A percentile compares a stretch with the other conserved stretches of the same genome.
These are phyloP conservation scores for Casaregolazyma lundiana DNA, from an alignment of 1,139 yeast species.

Conservation along the genomic window DNA sequence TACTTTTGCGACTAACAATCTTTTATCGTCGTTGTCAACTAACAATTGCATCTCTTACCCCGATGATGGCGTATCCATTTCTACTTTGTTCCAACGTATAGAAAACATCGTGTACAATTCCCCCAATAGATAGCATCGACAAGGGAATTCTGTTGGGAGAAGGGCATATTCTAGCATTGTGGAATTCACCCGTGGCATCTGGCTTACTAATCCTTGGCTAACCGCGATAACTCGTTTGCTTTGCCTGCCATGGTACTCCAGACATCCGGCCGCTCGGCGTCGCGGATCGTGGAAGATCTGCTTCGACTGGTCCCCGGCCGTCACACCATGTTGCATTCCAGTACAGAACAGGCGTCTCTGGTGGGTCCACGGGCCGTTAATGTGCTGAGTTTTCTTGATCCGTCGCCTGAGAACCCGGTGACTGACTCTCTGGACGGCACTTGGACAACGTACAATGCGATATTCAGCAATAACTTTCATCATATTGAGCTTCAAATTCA, in stretches of 20 bases:
- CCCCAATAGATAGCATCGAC: too few species aligned
- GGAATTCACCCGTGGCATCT: not conserved
- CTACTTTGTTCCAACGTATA: too few species aligned
- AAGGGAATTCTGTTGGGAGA: too few species aligned
- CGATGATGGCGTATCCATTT: too few species aligned
- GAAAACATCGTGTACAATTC: too few species aligned
- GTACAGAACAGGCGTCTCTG: slow-evolving; percentile 18
- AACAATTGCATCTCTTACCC: too few species aligned
- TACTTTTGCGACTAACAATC: too few species aligned
- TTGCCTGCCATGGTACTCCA: slow-evolving; percentile 1
- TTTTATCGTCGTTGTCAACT: too few species aligned
- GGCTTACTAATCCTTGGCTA: not conserved
- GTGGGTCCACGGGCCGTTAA: slow-evolving; percentile 13
- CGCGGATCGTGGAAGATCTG: slow-evolving; percentile 28
- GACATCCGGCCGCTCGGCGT: slow-evolving; percentile 24
- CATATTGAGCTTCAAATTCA: slow-evolving; percentile 20
- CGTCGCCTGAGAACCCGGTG: slow-evolving; percentile 15
- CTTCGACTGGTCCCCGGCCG: slow-evolving; percentile 20
- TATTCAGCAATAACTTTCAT: slow-evolving; percentile 19
- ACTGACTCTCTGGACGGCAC: slow-evolving; percentile 17
- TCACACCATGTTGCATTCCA: slow-evolving; percentile 18
- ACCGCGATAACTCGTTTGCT: not conserved
- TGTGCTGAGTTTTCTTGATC: slow-evolving; percentile 14
- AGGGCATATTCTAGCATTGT: too few species aligned
- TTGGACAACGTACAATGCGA: slow-evolving; percentile 15